These are phyloP conservation scores for Candida glucosophila DNA, from an alignment of 1,139 yeast genomes.

Conservation along the genomic window DNA sequence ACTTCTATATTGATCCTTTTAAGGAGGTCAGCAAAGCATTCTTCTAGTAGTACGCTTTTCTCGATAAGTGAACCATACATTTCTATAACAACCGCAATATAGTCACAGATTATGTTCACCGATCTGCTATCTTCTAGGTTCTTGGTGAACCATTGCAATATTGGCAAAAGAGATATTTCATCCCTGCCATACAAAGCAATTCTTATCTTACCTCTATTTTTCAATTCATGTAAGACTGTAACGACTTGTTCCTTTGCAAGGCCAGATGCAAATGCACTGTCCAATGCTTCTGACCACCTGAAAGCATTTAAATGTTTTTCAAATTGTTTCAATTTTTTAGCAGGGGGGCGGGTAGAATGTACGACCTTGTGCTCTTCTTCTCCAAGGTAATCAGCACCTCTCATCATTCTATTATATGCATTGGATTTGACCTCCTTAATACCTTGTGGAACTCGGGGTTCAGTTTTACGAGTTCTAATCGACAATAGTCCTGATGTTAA, in stretches of 20 bases:
- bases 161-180: conserved; percentile 76
- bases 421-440: conserved; percentile 37
- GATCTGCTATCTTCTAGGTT: conserved; percentile 74
- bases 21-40: conserved; percentile 51
- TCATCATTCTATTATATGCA: conserved; percentile 70
- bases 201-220: conserved; percentile 79
- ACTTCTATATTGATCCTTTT: conserved; percentile 62
- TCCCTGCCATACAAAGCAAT: conserved; percentile 74
- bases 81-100: conserved; percentile 73
- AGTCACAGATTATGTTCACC: conserved; percentile 70
- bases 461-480: conserved; percentile 76
- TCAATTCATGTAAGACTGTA: conserved; percentile 75
- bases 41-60: conserved; percentile 72
- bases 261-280: conserved; percentile 73
- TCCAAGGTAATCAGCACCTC: conserved; percentile 87
- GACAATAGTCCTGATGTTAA: conserved; percentile 82
- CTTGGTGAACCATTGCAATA: conserved; percentile 74
- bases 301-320: conserved; percentile 81
- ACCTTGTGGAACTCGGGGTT: conserved; percentile 47
- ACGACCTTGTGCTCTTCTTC: conserved; percentile 75
- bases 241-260: conserved; percentile 71
- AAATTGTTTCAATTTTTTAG: conserved; percentile 64
- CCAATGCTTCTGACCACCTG: conserved; percentile 89
- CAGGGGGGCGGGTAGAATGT: conserved; percentile 41
- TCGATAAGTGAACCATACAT: conserved; percentile 68